Evolutionary conservation across 2,329 filamentous ascomycete species (phyloP), one percentile per base, ranked within the genome.

Genomic region (Onygenales sp.): DNA sequence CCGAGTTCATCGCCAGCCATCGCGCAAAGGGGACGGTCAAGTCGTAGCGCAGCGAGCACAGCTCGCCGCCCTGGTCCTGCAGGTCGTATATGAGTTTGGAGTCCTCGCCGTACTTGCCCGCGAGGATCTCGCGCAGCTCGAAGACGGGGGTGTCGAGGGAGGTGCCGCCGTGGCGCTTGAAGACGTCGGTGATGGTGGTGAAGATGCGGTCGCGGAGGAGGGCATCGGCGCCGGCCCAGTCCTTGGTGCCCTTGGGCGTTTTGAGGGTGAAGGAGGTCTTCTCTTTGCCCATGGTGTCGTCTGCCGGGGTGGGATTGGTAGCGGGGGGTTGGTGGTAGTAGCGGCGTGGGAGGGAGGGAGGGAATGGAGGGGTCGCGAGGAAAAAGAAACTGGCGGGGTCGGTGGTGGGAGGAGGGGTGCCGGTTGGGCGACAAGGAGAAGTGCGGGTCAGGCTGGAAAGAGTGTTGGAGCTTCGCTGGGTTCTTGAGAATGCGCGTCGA

Each of bases 71-170:
- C 69, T 94, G 89, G 67, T 94, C 88, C 65, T 86, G 84, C 58
- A 93, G 79, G 67, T 94, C 87, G 73, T 94, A 94, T 72, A 94
- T 94, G 68, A 95, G 84, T 70, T 92, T 92, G 65, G 85, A 88
- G 70, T 95, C 89, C 74, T 95, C 89, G 67, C 89, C 89, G 75
- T 94, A 94, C 75, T 95, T 94, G 56, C 88, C 89, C 17, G 88
- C 80, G 40, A 95, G 79, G 58, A 94, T 92, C 62, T 94, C 88
- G 67, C 85, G 86, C 57, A 93, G 77, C 70, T 95, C 89, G 67
- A 95, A 95, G 56, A 93, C 88, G 42, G 81, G 81, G 49, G 87
- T 93, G 70, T 91, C 87, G 59, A 93, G 83, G 57, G 86, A 84
- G 56, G 86, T 84, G 58, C 80, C 88, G 67, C 87, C 88, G 74